A percentile compares a stretch with the other conserved stretches of the same genome.
Evolutionary conservation across 371 early-diverging fungal genomes (phyloP).

Genomic region (Mortierella sp.): DNA sequence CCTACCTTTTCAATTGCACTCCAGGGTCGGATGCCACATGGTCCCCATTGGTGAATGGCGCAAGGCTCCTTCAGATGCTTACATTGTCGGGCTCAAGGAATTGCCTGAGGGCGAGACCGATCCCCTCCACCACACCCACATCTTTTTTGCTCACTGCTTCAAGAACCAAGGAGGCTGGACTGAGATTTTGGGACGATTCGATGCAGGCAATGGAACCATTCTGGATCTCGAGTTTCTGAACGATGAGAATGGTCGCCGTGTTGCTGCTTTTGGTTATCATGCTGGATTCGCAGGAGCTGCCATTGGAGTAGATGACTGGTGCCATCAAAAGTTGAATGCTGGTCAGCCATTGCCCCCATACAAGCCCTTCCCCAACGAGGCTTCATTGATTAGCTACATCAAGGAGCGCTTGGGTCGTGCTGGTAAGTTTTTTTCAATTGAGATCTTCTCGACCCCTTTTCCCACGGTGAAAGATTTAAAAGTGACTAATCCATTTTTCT

Average conservation of each 20-base stretch:
- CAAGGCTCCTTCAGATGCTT: conserved; percentile 89
- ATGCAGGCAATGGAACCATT: conserved; percentile 88
- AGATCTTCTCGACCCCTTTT: conserved; percentile 8
- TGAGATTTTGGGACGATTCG: conserved; percentile 88
- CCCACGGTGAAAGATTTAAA: not conserved
- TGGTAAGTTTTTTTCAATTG: conserved; percentile 57
- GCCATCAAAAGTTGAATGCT: conserved; percentile 75
- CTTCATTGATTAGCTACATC: conserved; percentile 79
- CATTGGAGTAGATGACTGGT: conserved; percentile 93
- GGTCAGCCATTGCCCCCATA: conserved; percentile 74
- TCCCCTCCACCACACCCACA: conserved; percentile 94
- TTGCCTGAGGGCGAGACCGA: conserved; percentile 93
- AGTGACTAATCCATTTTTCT: conserved; percentile 21
- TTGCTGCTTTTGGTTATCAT: conserved; percentile 97
- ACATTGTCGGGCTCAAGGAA: conserved; percentile 96
- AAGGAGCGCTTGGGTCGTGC: conserved; percentile 78
- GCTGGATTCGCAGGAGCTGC: conserved; percentile 97
- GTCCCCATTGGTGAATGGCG: conserved; percentile 88
- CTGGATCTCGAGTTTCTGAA: conserved; percentile 95
- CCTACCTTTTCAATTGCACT: not conserved
- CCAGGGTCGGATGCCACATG: conserved; percentile 84
- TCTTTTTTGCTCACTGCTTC: conserved; percentile 98
- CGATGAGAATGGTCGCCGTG: conserved; percentile 88
- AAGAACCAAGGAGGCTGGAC: conserved; percentile 96
- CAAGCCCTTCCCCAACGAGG: conserved; percentile 89